These are phyloP conservation scores for Lathyrus oleraceus DNA, from an alignment of 306 rosid species.

Conservation along the genomic window DNA sequence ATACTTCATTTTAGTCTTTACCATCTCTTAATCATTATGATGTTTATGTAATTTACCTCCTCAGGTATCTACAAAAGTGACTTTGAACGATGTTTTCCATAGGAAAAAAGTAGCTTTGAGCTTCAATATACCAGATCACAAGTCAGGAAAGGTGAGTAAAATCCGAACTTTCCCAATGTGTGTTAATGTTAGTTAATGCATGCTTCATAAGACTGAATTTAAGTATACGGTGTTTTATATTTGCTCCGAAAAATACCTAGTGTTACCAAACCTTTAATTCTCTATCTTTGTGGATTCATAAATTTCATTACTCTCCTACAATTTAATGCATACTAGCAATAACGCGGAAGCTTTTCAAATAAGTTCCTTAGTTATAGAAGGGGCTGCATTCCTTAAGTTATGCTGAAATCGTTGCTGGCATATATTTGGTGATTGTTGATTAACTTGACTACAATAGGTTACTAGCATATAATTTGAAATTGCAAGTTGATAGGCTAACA, in stretches of 20 bases:
- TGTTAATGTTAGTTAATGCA: neutral
- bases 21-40: neutral
- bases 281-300: slow-evolving; percentile 20
- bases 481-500: slow-evolving; percentile 8
- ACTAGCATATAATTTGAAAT: neutral
- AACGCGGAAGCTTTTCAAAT: neutral
- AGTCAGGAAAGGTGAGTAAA: slow-evolving; percentile 87
- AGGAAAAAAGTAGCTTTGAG: slow-evolving; percentile 69
- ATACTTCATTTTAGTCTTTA: neutral
- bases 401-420: slow-evolving; percentile 17
- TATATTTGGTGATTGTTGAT: slow-evolving; percentile 15
- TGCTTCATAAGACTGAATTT: slow-evolving; percentile 16
- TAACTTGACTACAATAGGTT: slow-evolving; percentile 21
- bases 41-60: slow-evolving; percentile 22
- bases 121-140: slow-evolving; percentile 91
- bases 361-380: slow-evolving; percentile 4
- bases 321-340: slow-evolving; percentile 9
- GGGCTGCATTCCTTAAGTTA: slow-evolving; percentile 5
- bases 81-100: slow-evolving; percentile 61
- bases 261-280: slow-evolving; percentile 10
- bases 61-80: slow-evolving; percentile 83
- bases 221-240: slow-evolving; percentile 8
- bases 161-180: neutral
- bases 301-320: neutral
- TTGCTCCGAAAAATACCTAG: slow-evolving; percentile 18